Evolutionary conservation across 2,329 filamentous ascomycete species (phyloP).

Genomic region (Metarhizium robertsii): DNA sequence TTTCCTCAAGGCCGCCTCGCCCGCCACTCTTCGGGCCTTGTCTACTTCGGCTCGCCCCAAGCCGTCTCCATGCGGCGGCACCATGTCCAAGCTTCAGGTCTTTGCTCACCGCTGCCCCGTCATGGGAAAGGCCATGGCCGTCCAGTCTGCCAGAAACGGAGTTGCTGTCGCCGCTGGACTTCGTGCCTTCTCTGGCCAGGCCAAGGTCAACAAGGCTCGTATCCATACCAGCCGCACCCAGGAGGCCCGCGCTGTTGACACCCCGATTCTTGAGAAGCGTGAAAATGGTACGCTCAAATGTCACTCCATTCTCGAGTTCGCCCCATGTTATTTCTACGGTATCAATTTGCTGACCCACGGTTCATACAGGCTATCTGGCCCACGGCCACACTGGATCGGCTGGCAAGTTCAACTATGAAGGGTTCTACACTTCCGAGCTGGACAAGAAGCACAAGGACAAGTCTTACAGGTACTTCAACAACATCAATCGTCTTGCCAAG

Average conservation of each 20-base stretch:
- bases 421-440: constrained; percentile 77
- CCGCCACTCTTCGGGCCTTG: constrained; percentile 81
- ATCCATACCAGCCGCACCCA: constrained; percentile 74
- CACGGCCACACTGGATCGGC: constrained; percentile 7
- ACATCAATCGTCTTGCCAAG: constrained; percentile 96
- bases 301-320: background rate
- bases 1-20: constrained; percentile 90
- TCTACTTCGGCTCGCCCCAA: constrained; percentile 62
- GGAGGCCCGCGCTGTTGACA: constrained; percentile 69
- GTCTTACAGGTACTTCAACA: constrained; percentile 99
- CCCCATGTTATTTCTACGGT: background rate
- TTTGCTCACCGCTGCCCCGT: constrained; percentile 92
- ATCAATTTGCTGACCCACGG: background rate
- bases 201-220: constrained; percentile 54
- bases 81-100: constrained; percentile 94
- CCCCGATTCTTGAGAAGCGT: constrained; percentile 35
- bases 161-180: constrained; percentile 36
- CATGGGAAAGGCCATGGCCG: constrained; percentile 94
- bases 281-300: constrained; percentile 38
- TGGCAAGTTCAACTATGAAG: constrained; percentile 79
- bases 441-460: constrained; percentile 99
- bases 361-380: background rate
- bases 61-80: constrained; percentile 70
- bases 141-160: constrained; percentile 59
- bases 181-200: constrained; percentile 40